phyloP scores from a whole-genome alignment of 768 basidiomycete genomes.

The Tulasnella sp. region DNA sequence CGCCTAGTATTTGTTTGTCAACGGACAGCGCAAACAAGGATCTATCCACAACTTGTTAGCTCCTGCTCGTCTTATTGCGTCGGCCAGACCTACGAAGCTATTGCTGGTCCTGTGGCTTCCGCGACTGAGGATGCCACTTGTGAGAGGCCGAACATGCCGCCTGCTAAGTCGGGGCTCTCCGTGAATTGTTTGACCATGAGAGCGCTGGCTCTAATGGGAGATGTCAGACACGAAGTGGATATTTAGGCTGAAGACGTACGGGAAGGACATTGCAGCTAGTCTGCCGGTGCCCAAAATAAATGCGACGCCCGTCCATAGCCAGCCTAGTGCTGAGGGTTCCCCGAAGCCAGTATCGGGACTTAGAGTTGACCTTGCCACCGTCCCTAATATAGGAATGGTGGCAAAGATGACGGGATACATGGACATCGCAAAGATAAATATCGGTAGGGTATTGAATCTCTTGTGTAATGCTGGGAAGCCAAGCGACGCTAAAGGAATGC shows the following conservation, averaged over 20 bases:
- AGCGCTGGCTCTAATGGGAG: not conserved
- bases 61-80: not conserved
- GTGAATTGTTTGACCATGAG: not conserved
- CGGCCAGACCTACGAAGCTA: constrained; percentile 1
- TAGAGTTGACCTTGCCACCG: no score
- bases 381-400: constrained; percentile 16
- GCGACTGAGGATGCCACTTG: not conserved
- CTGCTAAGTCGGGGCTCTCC: not conserved
- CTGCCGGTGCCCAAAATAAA: not conserved
- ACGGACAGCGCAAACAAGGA: constrained; percentile 13
- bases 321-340: no score
- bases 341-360: no score
- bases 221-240: not conserved
- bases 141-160: not conserved
- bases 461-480: constrained; percentile 19
- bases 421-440: constrained; percentile 18
- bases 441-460: constrained; percentile 13
- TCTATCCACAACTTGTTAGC: not conserved
- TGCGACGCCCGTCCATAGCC: not conserved
- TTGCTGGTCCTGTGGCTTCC: not conserved
- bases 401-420: constrained; percentile 18
- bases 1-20: not conserved
- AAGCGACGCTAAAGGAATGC: constrained; percentile 16
- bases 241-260: constrained; percentile 4
- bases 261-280: not conserved